Evolutionary conservation across 2,329 filamentous ascomycete genomes (phyloP).

Genomic region (Mariannaea elegans): DNA sequence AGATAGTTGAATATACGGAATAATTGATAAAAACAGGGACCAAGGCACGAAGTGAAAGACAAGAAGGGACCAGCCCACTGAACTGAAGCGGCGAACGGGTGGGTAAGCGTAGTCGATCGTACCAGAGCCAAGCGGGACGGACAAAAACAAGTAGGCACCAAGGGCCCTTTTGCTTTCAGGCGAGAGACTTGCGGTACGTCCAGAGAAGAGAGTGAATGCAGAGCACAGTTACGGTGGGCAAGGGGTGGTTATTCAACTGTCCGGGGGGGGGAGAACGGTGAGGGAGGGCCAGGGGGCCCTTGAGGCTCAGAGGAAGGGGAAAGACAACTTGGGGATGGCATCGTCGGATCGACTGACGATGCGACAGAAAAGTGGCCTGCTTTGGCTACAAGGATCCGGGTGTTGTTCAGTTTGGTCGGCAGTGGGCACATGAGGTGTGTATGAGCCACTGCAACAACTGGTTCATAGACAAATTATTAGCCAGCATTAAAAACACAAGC

Average conservation of each 20-base stretch:
- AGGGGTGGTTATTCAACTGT: slow-evolving; percentile 11
- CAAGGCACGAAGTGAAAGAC: background rate
- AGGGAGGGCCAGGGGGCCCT: background rate
- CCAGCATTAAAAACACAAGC: too few species aligned
- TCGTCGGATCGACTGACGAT: slow-evolving; percentile 28
- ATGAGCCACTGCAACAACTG: too few species aligned
- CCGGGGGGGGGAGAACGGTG: slow-evolving; percentile 10
- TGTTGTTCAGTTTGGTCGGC: background rate
- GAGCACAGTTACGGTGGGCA: background rate
- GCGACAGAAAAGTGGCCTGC: slow-evolving; percentile 16
- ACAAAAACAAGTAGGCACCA: slow-evolving; percentile 17
- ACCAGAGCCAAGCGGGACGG: slow-evolving; percentile 36
- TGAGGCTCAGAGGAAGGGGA: background rate
- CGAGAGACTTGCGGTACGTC: too few species aligned
- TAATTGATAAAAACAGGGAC: background rate
- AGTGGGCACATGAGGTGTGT: background rate
- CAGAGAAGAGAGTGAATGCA: too few species aligned
- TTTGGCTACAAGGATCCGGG: background rate
- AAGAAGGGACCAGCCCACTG: slow-evolving; percentile 37
- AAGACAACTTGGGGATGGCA: slow-evolving; percentile 1
- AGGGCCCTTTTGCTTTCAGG: background rate
- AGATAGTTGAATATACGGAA: slow-evolving; percentile 7
- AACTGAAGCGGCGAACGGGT: slow-evolving; percentile 23
- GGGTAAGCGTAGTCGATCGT: slow-evolving; percentile 29
- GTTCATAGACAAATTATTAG: too few species aligned